These are phyloP conservation scores for Diaporthe capsici DNA, from an alignment of 2,329 filamentous ascomycete species.

Conservation along the genomic window DNA sequence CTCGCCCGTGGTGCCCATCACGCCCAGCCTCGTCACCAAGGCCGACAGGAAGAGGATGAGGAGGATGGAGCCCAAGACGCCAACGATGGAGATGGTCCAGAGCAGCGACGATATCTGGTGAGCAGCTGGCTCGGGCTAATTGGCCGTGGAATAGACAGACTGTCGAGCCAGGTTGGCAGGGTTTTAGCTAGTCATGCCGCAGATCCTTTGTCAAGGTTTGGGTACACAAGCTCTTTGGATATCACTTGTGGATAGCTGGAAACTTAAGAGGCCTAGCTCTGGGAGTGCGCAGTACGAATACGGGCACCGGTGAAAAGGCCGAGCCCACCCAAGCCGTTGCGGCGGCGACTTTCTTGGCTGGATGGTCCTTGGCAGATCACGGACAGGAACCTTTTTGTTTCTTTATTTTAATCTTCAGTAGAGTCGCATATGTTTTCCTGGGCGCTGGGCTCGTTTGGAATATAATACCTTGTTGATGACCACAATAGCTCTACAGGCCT, in stretches of 20 bases:
- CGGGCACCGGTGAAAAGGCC: slow-evolving; percentile 8
- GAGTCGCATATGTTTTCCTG: slow-evolving; percentile 22
- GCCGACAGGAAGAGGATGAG: slow-evolving; percentile 79
- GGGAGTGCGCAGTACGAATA: background rate
- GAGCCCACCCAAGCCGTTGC: background rate
- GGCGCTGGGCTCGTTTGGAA: slow-evolving; percentile 26
- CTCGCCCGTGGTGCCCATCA: slow-evolving; percentile 81
- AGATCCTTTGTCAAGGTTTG: background rate
- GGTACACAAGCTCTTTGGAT: background rate
- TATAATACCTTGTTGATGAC: slow-evolving; percentile 21
- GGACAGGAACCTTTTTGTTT: background rate
- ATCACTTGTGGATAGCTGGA: background rate
- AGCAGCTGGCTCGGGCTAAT: background rate
- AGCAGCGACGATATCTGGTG: slow-evolving; percentile 76
- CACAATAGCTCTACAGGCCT: background rate
- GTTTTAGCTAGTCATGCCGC: slow-evolving; percentile 2
- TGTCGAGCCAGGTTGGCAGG: background rate
- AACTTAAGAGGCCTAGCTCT: background rate
- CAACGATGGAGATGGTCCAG: slow-evolving; percentile 73
- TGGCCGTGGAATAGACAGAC: too few species aligned
- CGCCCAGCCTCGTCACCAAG: slow-evolving; percentile 79
- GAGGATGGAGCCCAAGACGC: slow-evolving; percentile 74
- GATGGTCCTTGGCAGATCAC: slow-evolving; percentile 4
- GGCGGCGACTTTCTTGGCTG: background rate
- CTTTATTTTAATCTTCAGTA: slow-evolving; percentile 14